A percentile compares a stretch with the other conserved stretches of the same genome.
These are phyloP conservation scores for Aspergillus transmontanensis DNA, from an alignment of 2,329 filamentous ascomycete species.

Conservation along the genomic window DNA sequence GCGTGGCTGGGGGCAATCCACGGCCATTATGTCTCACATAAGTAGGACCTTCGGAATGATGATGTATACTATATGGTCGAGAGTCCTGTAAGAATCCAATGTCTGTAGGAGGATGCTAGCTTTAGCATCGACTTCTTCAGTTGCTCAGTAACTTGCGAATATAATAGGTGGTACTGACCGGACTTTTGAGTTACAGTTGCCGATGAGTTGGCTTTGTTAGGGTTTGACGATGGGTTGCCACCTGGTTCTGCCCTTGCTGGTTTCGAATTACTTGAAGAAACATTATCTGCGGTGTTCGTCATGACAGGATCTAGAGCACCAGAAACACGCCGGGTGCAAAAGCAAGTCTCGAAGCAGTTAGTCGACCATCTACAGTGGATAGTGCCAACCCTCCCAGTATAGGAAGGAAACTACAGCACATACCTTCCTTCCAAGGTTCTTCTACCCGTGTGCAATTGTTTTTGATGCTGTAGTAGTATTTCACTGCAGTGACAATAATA, in stretches of 20 bases:
- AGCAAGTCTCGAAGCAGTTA: constrained; percentile 1
- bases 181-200: constrained; percentile 6
- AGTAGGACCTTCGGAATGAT: constrained; percentile 20
- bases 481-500: background rate
- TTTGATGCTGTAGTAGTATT: background rate
- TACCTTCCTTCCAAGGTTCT: constrained; percentile 9
- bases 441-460: background rate
- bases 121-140: background rate
- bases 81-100: constrained; percentile 5
- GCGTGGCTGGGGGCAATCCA: constrained; percentile 21
- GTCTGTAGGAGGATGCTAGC: constrained; percentile 7
- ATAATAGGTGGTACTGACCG: constrained; percentile 13
- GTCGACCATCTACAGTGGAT: background rate
- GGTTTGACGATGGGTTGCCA: background rate
- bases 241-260: constrained; percentile 5
- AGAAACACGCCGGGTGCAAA: background rate
- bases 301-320: constrained; percentile 5
- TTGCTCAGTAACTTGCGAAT: background rate
- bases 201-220: constrained; percentile 4
- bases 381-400: background rate
- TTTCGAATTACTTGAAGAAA: constrained; percentile 10
- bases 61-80: constrained; percentile 23
- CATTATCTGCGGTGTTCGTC: constrained; percentile 17
- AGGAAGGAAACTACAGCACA: background rate
- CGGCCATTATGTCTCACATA: constrained; percentile 23